Evolutionary conservation across 228 moss, liverwort and hornwort genomes (phyloP).

Genomic region (Sphagnum magellanicum): DNA sequence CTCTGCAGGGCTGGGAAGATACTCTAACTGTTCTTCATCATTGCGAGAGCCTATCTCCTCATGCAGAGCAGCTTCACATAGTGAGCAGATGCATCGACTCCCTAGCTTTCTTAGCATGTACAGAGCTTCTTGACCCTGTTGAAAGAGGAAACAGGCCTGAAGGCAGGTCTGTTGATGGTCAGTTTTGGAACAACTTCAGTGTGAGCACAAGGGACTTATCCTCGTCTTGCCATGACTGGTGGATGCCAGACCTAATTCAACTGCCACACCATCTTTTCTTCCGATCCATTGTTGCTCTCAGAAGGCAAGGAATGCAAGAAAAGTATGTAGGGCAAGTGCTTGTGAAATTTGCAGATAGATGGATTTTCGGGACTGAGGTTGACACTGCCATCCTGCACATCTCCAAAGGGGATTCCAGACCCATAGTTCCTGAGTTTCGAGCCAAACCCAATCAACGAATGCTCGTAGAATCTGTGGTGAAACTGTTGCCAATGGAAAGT

Average conservation of each 20-base stretch:
- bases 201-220: constrained; percentile 17
- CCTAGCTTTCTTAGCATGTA: constrained; percentile 68
- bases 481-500: constrained; percentile 52
- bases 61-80: constrained; percentile 59
- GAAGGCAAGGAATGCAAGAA: constrained; percentile 75
- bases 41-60: constrained; percentile 47
- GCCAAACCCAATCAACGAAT: constrained; percentile 24
- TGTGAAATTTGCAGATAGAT: constrained; percentile 66
- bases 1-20: constrained; percentile 84
- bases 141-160: constrained; percentile 34
- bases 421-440: constrained; percentile 22
- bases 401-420: constrained; percentile 34
- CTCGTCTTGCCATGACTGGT: constrained; percentile 42
- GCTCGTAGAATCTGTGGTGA: constrained; percentile 55
- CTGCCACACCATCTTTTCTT: constrained; percentile 62
- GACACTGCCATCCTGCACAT: constrained; percentile 17
- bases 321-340: constrained; percentile 73
- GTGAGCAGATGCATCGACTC: constrained; percentile 59
- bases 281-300: constrained; percentile 48
- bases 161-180: constrained; percentile 29
- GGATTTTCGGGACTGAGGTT: constrained; percentile 42
- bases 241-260: constrained; percentile 73
- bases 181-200: constrained; percentile 58
- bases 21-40: constrained; percentile 63
- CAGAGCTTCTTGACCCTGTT: constrained; percentile 59